A percentile compares a stretch with the other conserved stretches of the same genome.
Conservation (phyloP, 441 rosid genomes). For the Euphorbia celastroides region DNA sequence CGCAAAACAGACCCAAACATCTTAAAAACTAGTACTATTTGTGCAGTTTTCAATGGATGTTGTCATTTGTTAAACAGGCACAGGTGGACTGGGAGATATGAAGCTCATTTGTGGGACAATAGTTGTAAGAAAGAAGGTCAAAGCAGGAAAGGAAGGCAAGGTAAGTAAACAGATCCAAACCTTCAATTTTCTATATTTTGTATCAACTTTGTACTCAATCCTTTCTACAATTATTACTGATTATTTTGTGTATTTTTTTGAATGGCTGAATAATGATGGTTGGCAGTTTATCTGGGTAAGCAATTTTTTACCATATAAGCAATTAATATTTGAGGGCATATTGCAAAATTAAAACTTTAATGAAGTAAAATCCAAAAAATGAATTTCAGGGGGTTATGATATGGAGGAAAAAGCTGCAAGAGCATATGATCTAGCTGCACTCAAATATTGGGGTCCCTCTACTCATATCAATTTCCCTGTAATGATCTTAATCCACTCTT, state of each 20-base stretch:
- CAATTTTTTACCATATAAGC: conserved; percentile 6
- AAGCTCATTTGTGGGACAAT: conserved; percentile 99
- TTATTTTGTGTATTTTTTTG: conserved; percentile 1
- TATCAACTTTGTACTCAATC: conserved; percentile 8
- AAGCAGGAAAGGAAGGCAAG: conserved; percentile 99
- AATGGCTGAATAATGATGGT: conserved; percentile 23
- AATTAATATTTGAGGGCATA: not conserved
- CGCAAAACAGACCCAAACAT: too few relatives aligned
- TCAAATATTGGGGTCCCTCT: conserved; percentile 99
- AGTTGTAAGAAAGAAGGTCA: conserved; percentile 99
- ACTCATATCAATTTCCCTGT: conserved; percentile 93
- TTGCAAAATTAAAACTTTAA: conserved; percentile 14
- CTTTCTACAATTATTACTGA: conserved; percentile 21
- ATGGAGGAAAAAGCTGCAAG: conserved; percentile 99
- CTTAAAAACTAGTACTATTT: too few relatives aligned
- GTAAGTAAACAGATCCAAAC: conserved; percentile 21
- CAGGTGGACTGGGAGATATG: conserved; percentile 98
- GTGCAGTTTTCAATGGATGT: not conserved
- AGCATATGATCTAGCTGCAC: conserved; percentile 97
- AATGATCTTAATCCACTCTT: conserved; percentile 19
- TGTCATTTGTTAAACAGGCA: conserved; percentile 43
- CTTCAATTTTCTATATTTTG: not conserved
- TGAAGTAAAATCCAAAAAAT: conserved; percentile 26
- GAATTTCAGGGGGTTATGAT: conserved; percentile 83
- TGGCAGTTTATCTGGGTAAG: conserved; percentile 82